Percentiles rank a stretch among this genome's conserved stretches.
Conservation (phyloP, 2,329 filamentous ascomycete genomes). For the Apiospora hydei region DNA sequence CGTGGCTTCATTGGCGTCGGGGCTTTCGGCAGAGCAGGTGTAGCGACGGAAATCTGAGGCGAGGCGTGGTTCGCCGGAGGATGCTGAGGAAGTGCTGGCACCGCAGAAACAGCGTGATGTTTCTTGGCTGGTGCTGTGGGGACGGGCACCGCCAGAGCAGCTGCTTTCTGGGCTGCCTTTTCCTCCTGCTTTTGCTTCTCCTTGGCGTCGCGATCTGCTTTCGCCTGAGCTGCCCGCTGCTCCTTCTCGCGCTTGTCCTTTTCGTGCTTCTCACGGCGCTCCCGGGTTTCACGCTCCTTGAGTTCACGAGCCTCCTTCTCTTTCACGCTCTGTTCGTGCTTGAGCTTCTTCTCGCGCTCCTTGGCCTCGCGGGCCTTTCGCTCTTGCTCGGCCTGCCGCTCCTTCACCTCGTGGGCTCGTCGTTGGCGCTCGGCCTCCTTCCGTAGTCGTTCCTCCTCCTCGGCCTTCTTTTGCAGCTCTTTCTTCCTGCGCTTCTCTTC, state of each 20-base stretch:
- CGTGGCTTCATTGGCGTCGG: slow-evolving; percentile 80
- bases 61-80: slow-evolving; percentile 70
- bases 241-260: slow-evolving; percentile 68
- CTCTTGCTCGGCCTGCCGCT: slow-evolving; percentile 84
- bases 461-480: slow-evolving; percentile 87
- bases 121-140: slow-evolving; percentile 43
- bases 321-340: slow-evolving; percentile 80
- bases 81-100: slow-evolving; percentile 66
- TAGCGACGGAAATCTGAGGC: slow-evolving; percentile 80
- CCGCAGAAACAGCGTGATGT: slow-evolving; percentile 50
- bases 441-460: slow-evolving; percentile 84
- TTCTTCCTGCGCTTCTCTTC: slow-evolving; percentile 93
- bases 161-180: slow-evolving; percentile 50
- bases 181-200: slow-evolving; percentile 55
- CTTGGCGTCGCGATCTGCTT: slow-evolving; percentile 55
- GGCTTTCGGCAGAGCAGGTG: slow-evolving; percentile 82
- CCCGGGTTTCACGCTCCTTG: slow-evolving; percentile 68
- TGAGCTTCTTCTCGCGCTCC: slow-evolving; percentile 82
- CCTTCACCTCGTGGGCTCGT: slow-evolving; percentile 82
- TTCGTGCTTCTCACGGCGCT: slow-evolving; percentile 64
- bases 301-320: slow-evolving; percentile 81
- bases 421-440: slow-evolving; percentile 87
- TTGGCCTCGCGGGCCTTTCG: slow-evolving; percentile 82
- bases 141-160: slow-evolving; percentile 44
- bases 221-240: slow-evolving; percentile 47